Evolutionary conservation across 2,329 filamentous ascomycete species (phyloP).

Genomic region (Clarireedia paspali): DNA sequence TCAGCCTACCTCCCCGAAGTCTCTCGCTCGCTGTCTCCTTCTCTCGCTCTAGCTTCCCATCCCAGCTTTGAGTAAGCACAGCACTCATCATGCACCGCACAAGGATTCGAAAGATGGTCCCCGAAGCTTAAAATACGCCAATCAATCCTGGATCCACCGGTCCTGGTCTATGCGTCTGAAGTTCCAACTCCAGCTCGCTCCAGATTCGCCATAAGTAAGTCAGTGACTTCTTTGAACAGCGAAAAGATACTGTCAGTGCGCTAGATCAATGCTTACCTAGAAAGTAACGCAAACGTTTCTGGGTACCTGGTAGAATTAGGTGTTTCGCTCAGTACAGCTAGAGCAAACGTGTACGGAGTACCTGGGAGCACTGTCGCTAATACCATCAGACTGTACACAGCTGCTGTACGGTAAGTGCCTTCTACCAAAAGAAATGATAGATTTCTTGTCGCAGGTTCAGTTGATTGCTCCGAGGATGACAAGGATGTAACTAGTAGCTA

Average conservation of each 20-base stretch:
- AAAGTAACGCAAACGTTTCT: neutral
- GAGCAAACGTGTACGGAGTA: no score
- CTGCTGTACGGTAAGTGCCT: no score
- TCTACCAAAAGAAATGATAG: no score
- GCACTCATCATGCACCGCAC: neutral
- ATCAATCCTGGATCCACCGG: neutral
- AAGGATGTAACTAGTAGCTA: neutral
- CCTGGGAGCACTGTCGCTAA: no score
- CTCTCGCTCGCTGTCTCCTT: no score
- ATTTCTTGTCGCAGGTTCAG: no score
- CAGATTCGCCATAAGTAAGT: neutral
- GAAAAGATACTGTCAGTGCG: neutral
- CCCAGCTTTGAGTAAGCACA: neutral
- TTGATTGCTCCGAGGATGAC: neutral
- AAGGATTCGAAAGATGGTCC: constrained; percentile 1
- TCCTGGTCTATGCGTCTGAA: constrained; percentile 1
- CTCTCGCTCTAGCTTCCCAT: neutral
- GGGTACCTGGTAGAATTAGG: neutral
- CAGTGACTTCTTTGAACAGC: neutral
- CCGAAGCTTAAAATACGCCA: constrained; percentile 10
- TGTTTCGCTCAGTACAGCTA: no score
- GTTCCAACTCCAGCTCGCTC: neutral
- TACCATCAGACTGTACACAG: no score
- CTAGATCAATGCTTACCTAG: no score
- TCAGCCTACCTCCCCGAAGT: no score